Conservation (phyloP, 805 yeast genomes). For the Nakazawaea anatomiae region DNA sequence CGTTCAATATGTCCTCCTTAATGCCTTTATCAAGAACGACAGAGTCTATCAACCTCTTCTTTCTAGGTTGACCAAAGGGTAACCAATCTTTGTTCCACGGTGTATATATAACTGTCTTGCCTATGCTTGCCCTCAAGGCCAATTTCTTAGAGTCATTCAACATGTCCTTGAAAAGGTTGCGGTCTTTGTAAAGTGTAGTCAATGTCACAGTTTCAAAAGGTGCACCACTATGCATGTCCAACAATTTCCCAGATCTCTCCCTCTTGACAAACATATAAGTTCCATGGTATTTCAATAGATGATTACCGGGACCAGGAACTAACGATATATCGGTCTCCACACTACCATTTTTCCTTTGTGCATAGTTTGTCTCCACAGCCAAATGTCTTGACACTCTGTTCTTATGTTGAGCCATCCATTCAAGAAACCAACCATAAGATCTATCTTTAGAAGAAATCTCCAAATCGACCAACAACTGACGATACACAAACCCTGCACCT, state of each 20-base stretch:
- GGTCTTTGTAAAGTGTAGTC: constrained; percentile 83
- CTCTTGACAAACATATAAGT: constrained; percentile 86
- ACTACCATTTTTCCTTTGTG: constrained; percentile 90
- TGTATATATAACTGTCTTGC: constrained; percentile 89
- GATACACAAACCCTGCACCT: constrained; percentile 61
- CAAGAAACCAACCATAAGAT: constrained; percentile 89
- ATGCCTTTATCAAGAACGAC: constrained; percentile 80
- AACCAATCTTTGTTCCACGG: constrained; percentile 99
- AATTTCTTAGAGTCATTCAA: constrained; percentile 77
- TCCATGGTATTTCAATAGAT: constrained; percentile 75
- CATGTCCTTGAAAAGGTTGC: constrained; percentile 55
- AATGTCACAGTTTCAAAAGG: constrained; percentile 96
- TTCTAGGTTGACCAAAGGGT: constrained; percentile 93
- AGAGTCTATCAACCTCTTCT: constrained; percentile 76
- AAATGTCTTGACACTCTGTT: constrained; percentile 74
- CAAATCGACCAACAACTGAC: constrained; percentile 83
- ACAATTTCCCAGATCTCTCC: constrained; percentile 82
- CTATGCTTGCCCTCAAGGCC: constrained; percentile 80
- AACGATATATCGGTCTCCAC: constrained; percentile 81
- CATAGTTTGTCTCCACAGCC: constrained; percentile 80
- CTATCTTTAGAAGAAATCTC: constrained; percentile 93
- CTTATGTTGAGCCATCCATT: constrained; percentile 90
- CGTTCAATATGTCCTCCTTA: constrained; percentile 57
- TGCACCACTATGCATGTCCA: constrained; percentile 85
- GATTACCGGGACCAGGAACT: constrained; percentile 98